phyloP scores from a whole-genome alignment of 1,139 yeast species.

The Protomyces lactucae-debilis region DNA sequence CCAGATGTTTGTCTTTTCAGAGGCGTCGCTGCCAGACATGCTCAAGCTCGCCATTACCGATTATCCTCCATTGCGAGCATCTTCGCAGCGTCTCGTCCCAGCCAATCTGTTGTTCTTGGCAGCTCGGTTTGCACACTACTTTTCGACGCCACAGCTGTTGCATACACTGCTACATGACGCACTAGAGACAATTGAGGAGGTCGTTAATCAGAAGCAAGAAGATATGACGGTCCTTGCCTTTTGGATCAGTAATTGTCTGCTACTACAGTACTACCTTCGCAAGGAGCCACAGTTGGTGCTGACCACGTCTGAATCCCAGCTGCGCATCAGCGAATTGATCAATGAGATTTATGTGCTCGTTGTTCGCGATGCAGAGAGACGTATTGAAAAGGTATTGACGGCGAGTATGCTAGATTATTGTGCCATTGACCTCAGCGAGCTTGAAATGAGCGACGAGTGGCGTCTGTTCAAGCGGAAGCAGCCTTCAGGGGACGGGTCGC shows the following conservation, averaged over 20 bases:
- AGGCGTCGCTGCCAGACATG: conserved; percentile 41
- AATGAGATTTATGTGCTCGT: conserved; percentile 40
- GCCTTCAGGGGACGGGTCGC: conserved; percentile 50
- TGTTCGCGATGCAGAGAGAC: conserved; percentile 42
- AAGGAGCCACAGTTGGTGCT: conserved; percentile 40
- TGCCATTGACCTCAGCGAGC: conserved; percentile 44
- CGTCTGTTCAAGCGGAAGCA: conserved; percentile 45
- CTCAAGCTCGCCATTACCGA: conserved; percentile 42
- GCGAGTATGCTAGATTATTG: conserved; percentile 44
- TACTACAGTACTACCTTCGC: conserved; percentile 43
- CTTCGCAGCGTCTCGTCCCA: conserved; percentile 43
- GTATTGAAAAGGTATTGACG: conserved; percentile 41
- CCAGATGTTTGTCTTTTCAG: conserved; percentile 44
- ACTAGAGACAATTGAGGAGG: conserved; percentile 39
- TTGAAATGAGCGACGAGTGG: conserved; percentile 46
- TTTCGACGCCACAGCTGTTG: conserved; percentile 40
- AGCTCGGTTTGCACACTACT: conserved; percentile 43
- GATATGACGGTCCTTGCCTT: conserved; percentile 44
- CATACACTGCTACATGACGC: conserved; percentile 40
- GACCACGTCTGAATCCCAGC: conserved; percentile 39
- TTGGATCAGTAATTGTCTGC: conserved; percentile 45
- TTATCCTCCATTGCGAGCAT: conserved; percentile 42
- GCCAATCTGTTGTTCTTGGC: conserved; percentile 45
- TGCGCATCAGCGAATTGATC: conserved; percentile 39
- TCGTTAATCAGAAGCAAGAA: conserved; percentile 38